These are phyloP conservation scores for Poa pratensis DNA, from an alignment of 176 grass and related monocot genomes.

Conservation along the genomic window DNA sequence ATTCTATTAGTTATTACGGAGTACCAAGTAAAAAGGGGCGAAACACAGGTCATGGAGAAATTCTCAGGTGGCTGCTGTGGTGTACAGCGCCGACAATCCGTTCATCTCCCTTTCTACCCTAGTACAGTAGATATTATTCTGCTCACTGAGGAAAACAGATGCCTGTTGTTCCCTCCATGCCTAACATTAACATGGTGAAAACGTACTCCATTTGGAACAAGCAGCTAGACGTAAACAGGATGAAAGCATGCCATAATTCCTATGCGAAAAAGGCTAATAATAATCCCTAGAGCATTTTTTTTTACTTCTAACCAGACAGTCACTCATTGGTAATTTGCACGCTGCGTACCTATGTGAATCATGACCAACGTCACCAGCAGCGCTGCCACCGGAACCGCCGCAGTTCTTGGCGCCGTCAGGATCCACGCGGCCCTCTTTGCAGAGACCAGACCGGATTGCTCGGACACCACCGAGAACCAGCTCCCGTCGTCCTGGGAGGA, in stretches of 20 bases:
- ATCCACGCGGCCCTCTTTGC: constrained; percentile 30
- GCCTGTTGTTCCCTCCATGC: constrained; percentile 23
- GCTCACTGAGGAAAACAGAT: neutral
- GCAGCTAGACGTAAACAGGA: neutral
- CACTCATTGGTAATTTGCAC: neutral
- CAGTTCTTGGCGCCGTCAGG: constrained; percentile 38
- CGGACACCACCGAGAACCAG: constrained; percentile 57
- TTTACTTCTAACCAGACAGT: neutral
- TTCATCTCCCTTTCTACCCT: constrained; percentile 1
- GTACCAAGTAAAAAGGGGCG: too few species aligned
- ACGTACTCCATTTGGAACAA: constrained; percentile 31
- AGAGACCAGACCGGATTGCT: constrained; percentile 37
- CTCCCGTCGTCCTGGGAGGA: constrained; percentile 66
- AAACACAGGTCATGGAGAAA: too few species aligned
- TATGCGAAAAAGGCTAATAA: neutral
- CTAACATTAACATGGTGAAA: constrained; percentile 36
- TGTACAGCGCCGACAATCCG: constrained; percentile 21
- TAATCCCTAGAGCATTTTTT: neutral
- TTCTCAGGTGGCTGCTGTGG: neutral
- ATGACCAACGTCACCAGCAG: constrained; percentile 31
- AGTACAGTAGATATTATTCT: too few species aligned
- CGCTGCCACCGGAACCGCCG: constrained; percentile 29
- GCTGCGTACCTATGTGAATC: constrained; percentile 58
- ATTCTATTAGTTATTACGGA: neutral
- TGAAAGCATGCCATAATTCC: neutral